phyloP scores from a whole-genome alignment of 352 stramenopile genomes.

The Phytophthora tentaculata region DNA sequence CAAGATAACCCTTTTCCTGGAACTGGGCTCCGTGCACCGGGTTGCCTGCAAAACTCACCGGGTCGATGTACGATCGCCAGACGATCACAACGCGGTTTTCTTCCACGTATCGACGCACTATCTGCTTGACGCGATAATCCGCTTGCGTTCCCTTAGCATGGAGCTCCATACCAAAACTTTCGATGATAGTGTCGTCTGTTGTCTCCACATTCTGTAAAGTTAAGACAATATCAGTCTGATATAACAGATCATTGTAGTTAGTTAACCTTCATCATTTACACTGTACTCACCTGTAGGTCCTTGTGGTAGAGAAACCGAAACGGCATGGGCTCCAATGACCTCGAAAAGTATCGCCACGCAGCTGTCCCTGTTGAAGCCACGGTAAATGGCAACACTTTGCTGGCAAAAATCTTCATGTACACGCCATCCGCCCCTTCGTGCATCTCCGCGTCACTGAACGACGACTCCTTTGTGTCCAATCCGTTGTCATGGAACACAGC shows the following conservation, averaged over 20 bases:
- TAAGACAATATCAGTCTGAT: constrained; percentile 9
- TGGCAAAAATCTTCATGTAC: constrained; percentile 61
- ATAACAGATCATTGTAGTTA: not conserved
- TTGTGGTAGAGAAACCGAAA: constrained; percentile 53
- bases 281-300: constrained; percentile 44
- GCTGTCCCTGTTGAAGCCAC: constrained; percentile 42
- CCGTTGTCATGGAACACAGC: constrained; percentile 45
- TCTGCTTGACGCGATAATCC: constrained; percentile 62
- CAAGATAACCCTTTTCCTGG: constrained; percentile 61
- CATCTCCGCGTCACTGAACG: constrained; percentile 48
- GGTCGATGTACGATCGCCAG: constrained; percentile 62
- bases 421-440: constrained; percentile 39
- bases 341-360: constrained; percentile 58
- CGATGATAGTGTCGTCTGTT: constrained; percentile 64
- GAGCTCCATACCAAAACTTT: constrained; percentile 63
- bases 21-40: constrained; percentile 51
- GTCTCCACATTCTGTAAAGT: constrained; percentile 33
- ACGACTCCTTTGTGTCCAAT: constrained; percentile 40
- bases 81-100: constrained; percentile 58
- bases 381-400: constrained; percentile 56
- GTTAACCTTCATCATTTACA: not conserved
- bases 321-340: constrained; percentile 48
- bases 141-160: constrained; percentile 55
- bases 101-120: constrained; percentile 57
- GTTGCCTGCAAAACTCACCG: constrained; percentile 55